Percentiles rank a stretch among this genome's conserved stretches.
phyloP scores from a whole-genome alignment of 805 yeast genomes.

The Tetrapisispora taiwanensis region DNA sequence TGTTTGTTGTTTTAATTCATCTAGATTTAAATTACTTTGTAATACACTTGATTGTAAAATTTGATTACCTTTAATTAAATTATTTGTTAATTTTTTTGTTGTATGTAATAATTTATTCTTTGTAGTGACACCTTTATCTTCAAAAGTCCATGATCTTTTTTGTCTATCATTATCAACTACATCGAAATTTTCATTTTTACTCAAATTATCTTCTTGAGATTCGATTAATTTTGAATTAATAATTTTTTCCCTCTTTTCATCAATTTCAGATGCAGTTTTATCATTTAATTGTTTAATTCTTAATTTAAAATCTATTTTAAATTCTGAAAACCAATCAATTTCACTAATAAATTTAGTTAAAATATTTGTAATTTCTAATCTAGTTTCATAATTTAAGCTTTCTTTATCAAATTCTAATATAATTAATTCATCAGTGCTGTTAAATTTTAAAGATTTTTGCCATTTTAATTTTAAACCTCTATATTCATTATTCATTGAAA shows the following conservation, averaged over 20 bases:
- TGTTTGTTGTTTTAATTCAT: conserved; percentile 27
- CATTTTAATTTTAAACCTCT: conserved; percentile 11
- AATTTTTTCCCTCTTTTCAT: conserved; percentile 13
- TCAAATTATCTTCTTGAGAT: background rate
- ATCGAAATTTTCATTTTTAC: background rate
- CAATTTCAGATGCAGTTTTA: conserved; percentile 6
- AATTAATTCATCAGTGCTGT: conserved; percentile 7
- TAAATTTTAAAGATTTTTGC: conserved; percentile 5
- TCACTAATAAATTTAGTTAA: conserved; percentile 6
- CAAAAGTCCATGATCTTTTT: conserved; percentile 3
- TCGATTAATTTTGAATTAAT: conserved; percentile 7
- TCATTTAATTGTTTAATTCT: conserved; percentile 3
- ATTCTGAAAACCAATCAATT: conserved; percentile 18
- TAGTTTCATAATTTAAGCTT: background rate
- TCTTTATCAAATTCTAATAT: conserved; percentile 6
- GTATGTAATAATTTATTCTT: conserved; percentile 21
- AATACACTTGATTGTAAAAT: conserved; percentile 25
- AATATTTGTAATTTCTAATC: background rate
- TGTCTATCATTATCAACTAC: background rate
- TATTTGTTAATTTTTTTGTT: conserved; percentile 24
- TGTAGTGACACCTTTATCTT: conserved; percentile 8
- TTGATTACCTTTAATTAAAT: conserved; percentile 26
- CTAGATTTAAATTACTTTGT: conserved; percentile 28
- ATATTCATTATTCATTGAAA: conserved; percentile 10
- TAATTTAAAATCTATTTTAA: conserved; percentile 5